These are phyloP conservation scores for Litchi chinensis DNA, from an alignment of 345 rosid species.

Conservation along the genomic window DNA sequence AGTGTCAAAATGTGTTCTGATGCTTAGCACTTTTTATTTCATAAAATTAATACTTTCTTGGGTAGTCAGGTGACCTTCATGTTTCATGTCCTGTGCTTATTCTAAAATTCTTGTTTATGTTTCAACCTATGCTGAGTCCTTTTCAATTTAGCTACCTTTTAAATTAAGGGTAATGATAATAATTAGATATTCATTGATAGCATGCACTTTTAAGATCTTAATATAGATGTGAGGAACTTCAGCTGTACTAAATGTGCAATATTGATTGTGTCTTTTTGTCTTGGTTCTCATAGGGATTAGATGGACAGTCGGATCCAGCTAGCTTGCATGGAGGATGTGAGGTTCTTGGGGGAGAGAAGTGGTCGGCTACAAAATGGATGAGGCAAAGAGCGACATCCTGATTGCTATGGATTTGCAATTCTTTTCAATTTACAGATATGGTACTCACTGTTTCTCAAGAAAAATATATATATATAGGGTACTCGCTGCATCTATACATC, in stretches of 20 bases:
- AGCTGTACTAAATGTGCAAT: too few species aligned
- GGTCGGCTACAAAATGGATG: slow-evolving; percentile 99
- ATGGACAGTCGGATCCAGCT: slow-evolving; percentile 80
- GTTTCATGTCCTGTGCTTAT: background rate
- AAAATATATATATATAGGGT: background rate
- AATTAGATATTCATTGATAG: background rate
- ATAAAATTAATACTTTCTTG: background rate
- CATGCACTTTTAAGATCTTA: background rate
- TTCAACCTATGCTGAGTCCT: too few species aligned
- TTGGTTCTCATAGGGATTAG: slow-evolving; percentile 56
- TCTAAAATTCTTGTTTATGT: background rate
- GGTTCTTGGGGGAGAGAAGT: slow-evolving; percentile 81
- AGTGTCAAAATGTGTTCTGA: background rate
- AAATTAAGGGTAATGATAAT: background rate
- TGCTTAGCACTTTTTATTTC: background rate
- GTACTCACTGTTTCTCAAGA: background rate
- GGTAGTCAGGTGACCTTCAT: background rate
- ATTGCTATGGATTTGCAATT: slow-evolving; percentile 20
- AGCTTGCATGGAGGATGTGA: slow-evolving; percentile 96
- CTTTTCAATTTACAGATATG: background rate
- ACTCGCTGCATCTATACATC: background rate
- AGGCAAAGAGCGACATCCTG: slow-evolving; percentile 63
- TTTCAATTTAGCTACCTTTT: too few species aligned
- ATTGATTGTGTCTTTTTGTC: background rate
- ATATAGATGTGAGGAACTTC: background rate